These are phyloP conservation scores for Fusarium haematococcum DNA, from an alignment of 2,329 filamentous ascomycete species.

Conservation along the genomic window DNA sequence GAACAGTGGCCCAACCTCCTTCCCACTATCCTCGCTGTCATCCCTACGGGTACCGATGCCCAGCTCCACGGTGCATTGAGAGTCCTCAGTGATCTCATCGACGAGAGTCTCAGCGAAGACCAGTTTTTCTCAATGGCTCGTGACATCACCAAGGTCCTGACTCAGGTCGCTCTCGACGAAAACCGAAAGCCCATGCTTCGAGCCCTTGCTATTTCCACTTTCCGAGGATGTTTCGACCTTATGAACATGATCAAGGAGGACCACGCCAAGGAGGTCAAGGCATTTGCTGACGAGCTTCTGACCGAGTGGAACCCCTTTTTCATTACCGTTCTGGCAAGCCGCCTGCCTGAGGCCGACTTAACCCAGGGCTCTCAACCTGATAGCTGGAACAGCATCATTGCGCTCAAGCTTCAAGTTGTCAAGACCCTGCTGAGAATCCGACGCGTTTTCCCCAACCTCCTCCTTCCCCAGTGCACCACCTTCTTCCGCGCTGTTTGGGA, in stretches of 20 bases:
- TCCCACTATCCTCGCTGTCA: conserved; percentile 80
- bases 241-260: conserved; percentile 97
- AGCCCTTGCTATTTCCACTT: conserved; percentile 89
- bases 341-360: conserved; percentile 73
- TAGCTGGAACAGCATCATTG: conserved; percentile 82
- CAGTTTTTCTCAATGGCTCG: conserved; percentile 93
- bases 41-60: conserved; percentile 79
- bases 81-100: conserved; percentile 89
- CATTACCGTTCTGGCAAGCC: conserved; percentile 78
- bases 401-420: conserved; percentile 92
- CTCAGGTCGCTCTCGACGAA: conserved; percentile 82
- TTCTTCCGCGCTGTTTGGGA: conserved; percentile 92
- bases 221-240: conserved; percentile 91
- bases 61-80: conserved; percentile 91
- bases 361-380: conserved; percentile 66
- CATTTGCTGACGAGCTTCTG: conserved; percentile 89
- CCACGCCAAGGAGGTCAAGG: conserved; percentile 85
- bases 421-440: conserved; percentile 94
- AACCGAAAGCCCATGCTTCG: conserved; percentile 80
- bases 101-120: conserved; percentile 92
- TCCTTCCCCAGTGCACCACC: conserved; percentile 83
- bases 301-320: conserved; percentile 92
- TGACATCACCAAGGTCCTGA: conserved; percentile 86
- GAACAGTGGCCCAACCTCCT: conserved; percentile 94
- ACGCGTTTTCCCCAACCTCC: conserved; percentile 81